phyloP scores from a whole-genome alignment of 2,329 filamentous ascomycete species.

The Sporothrix brunneoviolacea region DNA sequence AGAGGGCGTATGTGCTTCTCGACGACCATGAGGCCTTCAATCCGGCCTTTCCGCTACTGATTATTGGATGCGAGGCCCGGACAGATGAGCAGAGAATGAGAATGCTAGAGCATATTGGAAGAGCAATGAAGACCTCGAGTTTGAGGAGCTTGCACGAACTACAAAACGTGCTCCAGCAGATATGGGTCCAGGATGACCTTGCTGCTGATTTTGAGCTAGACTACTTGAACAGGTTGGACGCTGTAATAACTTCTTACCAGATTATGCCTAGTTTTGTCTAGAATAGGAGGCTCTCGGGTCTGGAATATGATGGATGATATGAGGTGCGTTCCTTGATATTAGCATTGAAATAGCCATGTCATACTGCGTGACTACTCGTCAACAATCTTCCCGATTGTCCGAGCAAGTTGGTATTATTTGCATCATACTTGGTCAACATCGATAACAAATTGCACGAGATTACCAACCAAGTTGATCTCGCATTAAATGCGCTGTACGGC shows the following conservation, averaged over 20 bases:
- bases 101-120: slow-evolving; percentile 2
- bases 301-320: not conserved
- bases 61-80: slow-evolving; percentile 11
- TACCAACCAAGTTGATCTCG: too few relatives aligned
- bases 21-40: not conserved
- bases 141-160: slow-evolving; percentile 2
- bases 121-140: slow-evolving; percentile 1
- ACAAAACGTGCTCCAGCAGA: slow-evolving; percentile 5
- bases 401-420: too few relatives aligned
- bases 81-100: slow-evolving; percentile 4
- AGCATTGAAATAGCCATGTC: too few relatives aligned
- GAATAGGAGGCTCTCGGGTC: not conserved
- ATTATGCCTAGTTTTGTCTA: slow-evolving; percentile 12
- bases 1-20: slow-evolving; percentile 5
- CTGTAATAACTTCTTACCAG: slow-evolving; percentile 7
- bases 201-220: slow-evolving; percentile 7
- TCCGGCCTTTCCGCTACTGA: slow-evolving; percentile 3
- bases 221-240: slow-evolving; percentile 3
- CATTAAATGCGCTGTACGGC: too few relatives aligned
- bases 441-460: too few relatives aligned
- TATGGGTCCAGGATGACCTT: slow-evolving; percentile 10
- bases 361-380: too few relatives aligned
- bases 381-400: too few relatives aligned
- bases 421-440: too few relatives aligned
- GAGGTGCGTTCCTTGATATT: too few relatives aligned